Base-by-base conservation (phyloP, 2,329 filamentous ascomycete genomes). In the Calonectria naviculata region DNA sequence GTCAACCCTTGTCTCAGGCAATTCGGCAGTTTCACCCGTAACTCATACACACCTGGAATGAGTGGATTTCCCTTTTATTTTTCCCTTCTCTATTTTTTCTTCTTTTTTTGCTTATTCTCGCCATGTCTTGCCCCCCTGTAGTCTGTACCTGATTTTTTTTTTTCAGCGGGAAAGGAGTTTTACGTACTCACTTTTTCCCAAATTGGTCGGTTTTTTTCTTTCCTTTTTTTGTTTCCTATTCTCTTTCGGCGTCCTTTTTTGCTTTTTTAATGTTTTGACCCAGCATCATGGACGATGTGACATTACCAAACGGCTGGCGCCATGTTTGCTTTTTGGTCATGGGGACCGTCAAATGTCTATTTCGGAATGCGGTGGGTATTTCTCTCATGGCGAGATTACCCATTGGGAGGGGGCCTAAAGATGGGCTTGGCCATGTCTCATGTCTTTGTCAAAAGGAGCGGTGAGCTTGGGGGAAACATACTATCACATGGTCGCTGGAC, bases 371-470 rank as follows among this genome's bases (percentile, higher is more conserved):
- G 36, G 38, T 41, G 38, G 56, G 24, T 31, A 61, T 28, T 26
- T 44, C 26, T 19, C 56, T 13, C 56, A 61, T 29, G 38, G 56
- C 38, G 56, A 44, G 26, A 65, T 47, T 65, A 41, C 28, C 7
- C 6, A 38, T 63, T 24, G 42, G 29, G 38, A 15, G 19, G 58
- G 10, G 19, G 13, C 24, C 36, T n/a, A 8, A 36, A 61, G 42
- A 63, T 34, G 13, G 42, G 44, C n/a, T 44, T 46, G 28, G 36
- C 24, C 8, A 66, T 66, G 64, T 66, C 64, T 66, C 64, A 58
- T 34, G n/a, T n/a, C 21, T 47, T 21, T 36, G 44, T n/a, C 5
- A 52, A 54, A 67, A 67, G 31, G 38, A 67, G 65, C 65, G 65
- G 65, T 67, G 52, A 67, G 52, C 28, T 28, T 6, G 21, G 3